phyloP scores from a whole-genome alignment of 805 yeast genomes.

The Candida chilensis region DNA sequence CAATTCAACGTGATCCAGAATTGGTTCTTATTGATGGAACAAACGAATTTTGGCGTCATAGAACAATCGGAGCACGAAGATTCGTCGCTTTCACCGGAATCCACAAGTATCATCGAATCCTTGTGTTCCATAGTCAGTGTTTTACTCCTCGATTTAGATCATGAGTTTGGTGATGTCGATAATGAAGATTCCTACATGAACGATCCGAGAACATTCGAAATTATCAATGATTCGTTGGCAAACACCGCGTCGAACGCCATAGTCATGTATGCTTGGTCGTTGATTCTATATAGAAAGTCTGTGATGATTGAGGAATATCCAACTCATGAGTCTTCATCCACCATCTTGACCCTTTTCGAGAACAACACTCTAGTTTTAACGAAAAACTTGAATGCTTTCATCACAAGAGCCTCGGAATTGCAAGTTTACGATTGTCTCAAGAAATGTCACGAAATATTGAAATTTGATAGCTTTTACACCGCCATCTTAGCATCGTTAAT shows the following conservation, averaged over 20 bases:
- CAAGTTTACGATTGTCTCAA: conserved; percentile 38
- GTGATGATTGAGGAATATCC: conserved; percentile 31
- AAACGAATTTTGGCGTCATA: conserved; percentile 12
- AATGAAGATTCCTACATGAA: conserved; percentile 26
- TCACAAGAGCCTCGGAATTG: conserved; percentile 22
- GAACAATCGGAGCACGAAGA: background rate
- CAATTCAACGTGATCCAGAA: conserved; percentile 20
- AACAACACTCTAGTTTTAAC: background rate
- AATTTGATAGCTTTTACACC: conserved; percentile 41
- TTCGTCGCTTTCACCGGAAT: background rate
- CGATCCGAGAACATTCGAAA: conserved; percentile 24
- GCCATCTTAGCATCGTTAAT: conserved; percentile 39
- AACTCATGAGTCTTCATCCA: conserved; percentile 8
- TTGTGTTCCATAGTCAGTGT: conserved; percentile 41
- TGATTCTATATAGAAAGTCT: conserved; percentile 43
- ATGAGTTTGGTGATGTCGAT: conserved; percentile 30
- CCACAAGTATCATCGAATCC: conserved; percentile 26
- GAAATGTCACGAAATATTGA: conserved; percentile 28
- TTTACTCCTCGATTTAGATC: conserved; percentile 47
- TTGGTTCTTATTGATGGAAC: conserved; percentile 51
- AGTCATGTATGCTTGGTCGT: conserved; percentile 59
- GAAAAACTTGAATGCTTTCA: conserved; percentile 23
- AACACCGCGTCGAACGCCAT: conserved; percentile 33
- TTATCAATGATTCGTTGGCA: conserved; percentile 29
- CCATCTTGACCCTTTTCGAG: conserved; percentile 11